Conservation (phyloP, 1,139 yeast species). For the Diutina mesorugosa region DNA sequence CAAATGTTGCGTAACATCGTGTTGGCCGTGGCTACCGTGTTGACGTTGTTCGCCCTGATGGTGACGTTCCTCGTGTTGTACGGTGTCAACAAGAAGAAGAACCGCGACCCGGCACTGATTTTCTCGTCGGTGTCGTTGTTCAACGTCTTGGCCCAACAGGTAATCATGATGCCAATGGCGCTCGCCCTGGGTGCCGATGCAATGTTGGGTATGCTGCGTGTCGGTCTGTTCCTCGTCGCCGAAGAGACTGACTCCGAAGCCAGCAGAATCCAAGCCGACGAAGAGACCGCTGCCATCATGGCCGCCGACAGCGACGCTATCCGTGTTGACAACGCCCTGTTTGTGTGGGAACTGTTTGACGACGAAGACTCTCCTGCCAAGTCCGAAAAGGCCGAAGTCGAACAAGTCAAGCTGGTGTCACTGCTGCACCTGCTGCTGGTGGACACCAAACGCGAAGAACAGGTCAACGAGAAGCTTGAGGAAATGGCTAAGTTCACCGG, state of each 20-base stretch:
- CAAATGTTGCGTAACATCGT: conserved; percentile 2
- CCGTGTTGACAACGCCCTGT: conserved; percentile 36
- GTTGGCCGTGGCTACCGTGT: conserved; percentile 42
- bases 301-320: conserved; percentile 19
- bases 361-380: conserved; percentile 11
- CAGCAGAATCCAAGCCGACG: not conserved
- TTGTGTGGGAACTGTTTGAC: conserved; percentile 53
- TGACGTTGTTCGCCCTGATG: conserved; percentile 60
- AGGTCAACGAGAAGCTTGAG: not conserved
- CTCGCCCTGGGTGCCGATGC: conserved; percentile 60
- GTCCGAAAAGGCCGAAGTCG: conserved; percentile 3
- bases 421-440: not conserved
- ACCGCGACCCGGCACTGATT: conserved; percentile 44
- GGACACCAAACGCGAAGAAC: not conserved
- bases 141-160: conserved; percentile 38
- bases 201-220: conserved; percentile 46
- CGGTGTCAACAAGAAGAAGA: conserved; percentile 32
- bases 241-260: not conserved
- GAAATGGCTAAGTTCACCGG: conserved; percentile 13
- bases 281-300: conserved; percentile 4
- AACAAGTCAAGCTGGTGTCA: conserved; percentile 3
- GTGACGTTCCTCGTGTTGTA: conserved; percentile 62
- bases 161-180: conserved; percentile 60
- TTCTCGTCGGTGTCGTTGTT: conserved; percentile 73
- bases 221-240: conserved; percentile 17